phyloP scores from a whole-genome alignment of 2,329 filamentous ascomycete genomes.

The Alternaria consortialis region DNA sequence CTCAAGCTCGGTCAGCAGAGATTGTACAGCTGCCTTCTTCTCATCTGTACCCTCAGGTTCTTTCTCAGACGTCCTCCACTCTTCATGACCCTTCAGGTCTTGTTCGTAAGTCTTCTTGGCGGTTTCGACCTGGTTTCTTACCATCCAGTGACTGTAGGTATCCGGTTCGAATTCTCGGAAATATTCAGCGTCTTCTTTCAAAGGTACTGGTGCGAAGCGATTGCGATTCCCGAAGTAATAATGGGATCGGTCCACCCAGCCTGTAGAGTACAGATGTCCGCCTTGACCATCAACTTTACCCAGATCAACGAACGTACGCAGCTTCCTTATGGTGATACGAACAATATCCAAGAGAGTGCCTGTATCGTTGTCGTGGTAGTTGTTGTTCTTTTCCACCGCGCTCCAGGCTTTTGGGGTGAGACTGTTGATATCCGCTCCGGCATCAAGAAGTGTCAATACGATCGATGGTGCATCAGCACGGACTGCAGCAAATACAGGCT shows the following conservation, averaged over 20 bases:
- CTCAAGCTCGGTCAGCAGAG: constrained; percentile 63
- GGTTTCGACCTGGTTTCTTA: constrained; percentile 52
- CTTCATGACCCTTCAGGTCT: constrained; percentile 42
- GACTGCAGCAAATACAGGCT: constrained; percentile 73
- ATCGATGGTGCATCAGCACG: constrained; percentile 61
- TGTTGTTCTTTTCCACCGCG: constrained; percentile 32
- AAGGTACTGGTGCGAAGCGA: constrained; percentile 18
- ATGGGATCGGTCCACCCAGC: not conserved
- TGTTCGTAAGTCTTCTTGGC: constrained; percentile 53
- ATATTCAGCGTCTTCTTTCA: constrained; percentile 60
- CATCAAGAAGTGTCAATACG: constrained; percentile 67
- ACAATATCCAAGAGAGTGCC: constrained; percentile 69
- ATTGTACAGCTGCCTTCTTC: constrained; percentile 66
- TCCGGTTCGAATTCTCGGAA: constrained; percentile 61
- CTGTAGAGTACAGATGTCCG: not conserved
- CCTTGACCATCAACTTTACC: constrained; percentile 12
- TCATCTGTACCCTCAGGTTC: constrained; percentile 51
- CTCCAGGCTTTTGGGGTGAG: constrained; percentile 56
- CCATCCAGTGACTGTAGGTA: constrained; percentile 68
- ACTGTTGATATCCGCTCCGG: constrained; percentile 72
- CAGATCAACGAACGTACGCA: constrained; percentile 19
- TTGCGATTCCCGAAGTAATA: not conserved
- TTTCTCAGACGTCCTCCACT: constrained; percentile 25
- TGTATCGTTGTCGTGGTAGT: constrained; percentile 51
- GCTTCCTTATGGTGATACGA: constrained; percentile 57